phyloP scores from a whole-genome alignment of 768 basidiomycete genomes.

The Collybia nuda region DNA sequence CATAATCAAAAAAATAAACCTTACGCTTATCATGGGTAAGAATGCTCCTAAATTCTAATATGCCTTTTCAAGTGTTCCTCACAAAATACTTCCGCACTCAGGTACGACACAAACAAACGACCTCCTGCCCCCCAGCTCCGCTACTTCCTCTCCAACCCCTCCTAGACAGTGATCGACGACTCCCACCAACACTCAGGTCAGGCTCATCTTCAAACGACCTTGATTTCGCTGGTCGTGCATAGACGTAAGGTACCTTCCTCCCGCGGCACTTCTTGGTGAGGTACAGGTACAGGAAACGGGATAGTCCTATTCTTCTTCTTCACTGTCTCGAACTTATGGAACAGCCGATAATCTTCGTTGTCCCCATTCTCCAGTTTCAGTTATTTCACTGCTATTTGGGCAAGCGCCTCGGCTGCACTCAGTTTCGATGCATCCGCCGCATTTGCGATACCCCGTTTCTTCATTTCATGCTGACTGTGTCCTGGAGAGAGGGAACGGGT shows the following conservation, averaged over 20 bases:
- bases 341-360: neutral
- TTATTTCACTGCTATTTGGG: slow-evolving; percentile 11
- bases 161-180: slow-evolving; percentile 8
- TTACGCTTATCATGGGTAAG: slow-evolving; percentile 94
- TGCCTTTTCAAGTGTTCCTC: slow-evolving; percentile 92
- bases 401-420: slow-evolving; percentile 23
- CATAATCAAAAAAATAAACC: too few species aligned
- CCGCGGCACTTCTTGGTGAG: slow-evolving; percentile 75
- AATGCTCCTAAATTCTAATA: slow-evolving; percentile 78
- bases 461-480: neutral
- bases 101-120: slow-evolving; percentile 76
- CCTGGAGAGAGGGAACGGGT: slow-evolving; percentile 9
- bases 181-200: slow-evolving; percentile 2
- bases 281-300: slow-evolving; percentile 56
- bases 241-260: slow-evolving; percentile 59
- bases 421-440: slow-evolving; percentile 8
- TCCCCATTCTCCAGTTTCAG: neutral
- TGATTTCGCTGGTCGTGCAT: slow-evolving; percentile 19
- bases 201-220: too few species aligned
- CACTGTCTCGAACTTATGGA: neutral
- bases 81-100: slow-evolving; percentile 89
- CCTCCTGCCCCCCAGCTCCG: slow-evolving; percentile 39
- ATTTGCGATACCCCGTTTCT: slow-evolving; percentile 1
- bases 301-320: slow-evolving; percentile 13
- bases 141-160: slow-evolving; percentile 31